Evolutionary conservation across 2,329 filamentous ascomycete species (phyloP), one percentile per base, ranked within the genome.

Genomic region (Hyphodiscus sp.): DNA sequence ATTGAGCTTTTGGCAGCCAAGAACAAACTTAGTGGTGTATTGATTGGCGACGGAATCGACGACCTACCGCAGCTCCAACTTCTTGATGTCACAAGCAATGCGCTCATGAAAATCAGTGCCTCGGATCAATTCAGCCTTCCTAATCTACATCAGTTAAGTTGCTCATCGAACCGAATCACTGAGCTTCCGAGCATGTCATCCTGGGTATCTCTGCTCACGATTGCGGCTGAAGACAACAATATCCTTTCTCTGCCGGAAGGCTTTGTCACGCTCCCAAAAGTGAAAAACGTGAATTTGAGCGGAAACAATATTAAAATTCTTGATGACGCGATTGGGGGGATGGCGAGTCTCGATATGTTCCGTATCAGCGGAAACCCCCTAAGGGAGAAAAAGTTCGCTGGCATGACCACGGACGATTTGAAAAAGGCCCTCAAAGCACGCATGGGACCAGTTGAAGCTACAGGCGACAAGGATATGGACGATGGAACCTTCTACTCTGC

Each of bases 291-390:
- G 29, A 90, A 96, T 68, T 86, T 97, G 60, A 88, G 87, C 0
- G 84, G 86, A 61, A 99, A 99, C 65, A 83, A 94, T 58, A 82
- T 99, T 47, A 82, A 82, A 1, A 75, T 81, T 13, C 69, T 99
- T 8, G 88, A 94, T 29, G 79, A 89, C 0, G 84, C 83, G 59
- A 81, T 97, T 54, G 87, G 86, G 5, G 74, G 81, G 23, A 96
- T 97, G 90, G 82, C 89, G 6, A 83, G 73, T 45, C 73, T 99
- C 10, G 78, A 83, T 19, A 85, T 85, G 66, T 79, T 97, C 43
- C 83, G 85, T 4, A 75, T 99, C 30, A 85, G 84, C 44, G 91
- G 90, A n/a, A 99, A 99, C 64, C 94, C 94, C 0, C 74, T 99
- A 15, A 80, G 88, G 15, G 91, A 96, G 67, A 91, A 87, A 67